A percentile compares a stretch with the other conserved stretches of the same genome.
Conservation (phyloP, 2,329 filamentous ascomycete species). For the Alternaria gaisen region DNA sequence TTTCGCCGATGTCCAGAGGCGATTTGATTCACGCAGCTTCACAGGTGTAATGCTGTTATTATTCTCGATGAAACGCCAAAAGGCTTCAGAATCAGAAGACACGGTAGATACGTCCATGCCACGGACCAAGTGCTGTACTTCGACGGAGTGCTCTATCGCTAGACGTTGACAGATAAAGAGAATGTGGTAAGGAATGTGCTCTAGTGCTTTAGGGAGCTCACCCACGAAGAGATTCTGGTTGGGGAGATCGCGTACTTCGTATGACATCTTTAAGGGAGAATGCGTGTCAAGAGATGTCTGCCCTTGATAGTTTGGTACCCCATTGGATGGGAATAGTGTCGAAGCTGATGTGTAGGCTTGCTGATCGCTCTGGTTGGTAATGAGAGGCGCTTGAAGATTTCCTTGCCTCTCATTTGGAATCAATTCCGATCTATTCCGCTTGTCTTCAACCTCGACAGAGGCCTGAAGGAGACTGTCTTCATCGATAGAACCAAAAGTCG, state of each 20-base stretch:
- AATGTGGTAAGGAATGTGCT: conserved; percentile 40
- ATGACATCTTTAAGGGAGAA: conserved; percentile 26
- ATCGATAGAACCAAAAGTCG: conserved; percentile 40
- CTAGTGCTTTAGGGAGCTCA: conserved; percentile 15
- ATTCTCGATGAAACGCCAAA: conserved; percentile 32
- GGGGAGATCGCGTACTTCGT: conserved; percentile 43
- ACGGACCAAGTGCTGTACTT: conserved; percentile 25
- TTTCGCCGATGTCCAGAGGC: conserved; percentile 36
- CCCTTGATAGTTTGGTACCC: not conserved
- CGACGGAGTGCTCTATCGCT: conserved; percentile 23
- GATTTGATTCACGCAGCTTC: conserved; percentile 21
- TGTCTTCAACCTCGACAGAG: conserved; percentile 24
- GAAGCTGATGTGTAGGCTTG: not conserved
- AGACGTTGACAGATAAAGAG: conserved; percentile 47
- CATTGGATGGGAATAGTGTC: too few relatives aligned
- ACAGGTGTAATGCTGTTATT: not conserved
- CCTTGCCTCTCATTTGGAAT: not conserved
- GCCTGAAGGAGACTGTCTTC: conserved; percentile 29
- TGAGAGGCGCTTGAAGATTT: not conserved
- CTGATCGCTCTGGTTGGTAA: not conserved
- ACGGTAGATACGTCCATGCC: conserved; percentile 15
- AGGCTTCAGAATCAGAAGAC: conserved; percentile 20
- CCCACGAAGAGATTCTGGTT: conserved; percentile 41
- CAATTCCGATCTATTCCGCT: not conserved
- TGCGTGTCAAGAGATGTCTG: conserved; percentile 1